A percentile compares a stretch with the other conserved stretches of the same genome.
These are phyloP conservation scores for Suhomyces yuchorum DNA, from an alignment of 1,139 yeast genomes.

Conservation along the genomic window DNA sequence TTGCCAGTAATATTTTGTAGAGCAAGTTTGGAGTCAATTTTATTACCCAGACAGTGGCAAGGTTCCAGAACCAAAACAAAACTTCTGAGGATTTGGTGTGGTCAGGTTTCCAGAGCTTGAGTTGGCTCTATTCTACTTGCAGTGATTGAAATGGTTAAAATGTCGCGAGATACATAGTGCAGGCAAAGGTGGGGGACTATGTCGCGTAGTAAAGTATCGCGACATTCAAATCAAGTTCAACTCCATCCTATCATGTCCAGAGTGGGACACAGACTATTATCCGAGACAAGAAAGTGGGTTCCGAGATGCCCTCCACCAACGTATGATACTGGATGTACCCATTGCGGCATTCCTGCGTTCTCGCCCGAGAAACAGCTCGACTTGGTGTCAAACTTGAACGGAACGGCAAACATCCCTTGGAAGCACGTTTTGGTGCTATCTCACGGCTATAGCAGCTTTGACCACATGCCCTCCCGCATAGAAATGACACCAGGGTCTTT, in stretches of 20 bases:
- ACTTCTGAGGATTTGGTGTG: too few relatives aligned
- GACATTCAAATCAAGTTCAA: not conserved
- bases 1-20: not conserved
- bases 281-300: not conserved
- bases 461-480: slow-evolving; percentile 59
- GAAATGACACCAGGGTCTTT: slow-evolving; percentile 51
- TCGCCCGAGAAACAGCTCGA: slow-evolving; percentile 48
- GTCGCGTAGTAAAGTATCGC: not conserved
- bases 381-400: slow-evolving; percentile 36
- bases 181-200: too few relatives aligned
- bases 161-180: not conserved
- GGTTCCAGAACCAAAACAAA: too few relatives aligned
- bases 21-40: too few relatives aligned
- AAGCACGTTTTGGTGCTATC: slow-evolving; percentile 59
- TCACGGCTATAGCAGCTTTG: slow-evolving; percentile 31
- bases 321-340: slow-evolving; percentile 64
- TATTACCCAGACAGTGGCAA: too few relatives aligned
- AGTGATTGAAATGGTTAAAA: not conserved
- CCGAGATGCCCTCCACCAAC: slow-evolving; percentile 51
- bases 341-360: slow-evolving; percentile 49
- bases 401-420: slow-evolving; percentile 54
- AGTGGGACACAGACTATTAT: not conserved
- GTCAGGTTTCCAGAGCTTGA: too few relatives aligned
- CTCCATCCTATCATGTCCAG: not conserved
- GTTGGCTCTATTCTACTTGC: too few relatives aligned